Conservation (phyloP, 768 basidiomycete genomes). For the Ephemerocybe angulata region DNA sequence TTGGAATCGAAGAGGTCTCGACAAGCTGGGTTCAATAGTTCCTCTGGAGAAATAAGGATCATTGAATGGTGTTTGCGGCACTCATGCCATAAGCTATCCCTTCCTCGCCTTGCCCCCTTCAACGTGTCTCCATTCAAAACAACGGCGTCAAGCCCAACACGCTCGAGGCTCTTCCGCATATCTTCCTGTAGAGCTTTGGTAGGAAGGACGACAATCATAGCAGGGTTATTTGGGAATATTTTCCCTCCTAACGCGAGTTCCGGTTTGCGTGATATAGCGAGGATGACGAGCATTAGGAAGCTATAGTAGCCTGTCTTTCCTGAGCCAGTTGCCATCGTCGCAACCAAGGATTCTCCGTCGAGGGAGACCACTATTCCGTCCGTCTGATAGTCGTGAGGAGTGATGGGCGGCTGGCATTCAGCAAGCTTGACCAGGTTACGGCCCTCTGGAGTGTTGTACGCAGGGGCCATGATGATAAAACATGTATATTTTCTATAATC, state of each 20-base stretch:
- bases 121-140: neutral
- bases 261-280: neutral
- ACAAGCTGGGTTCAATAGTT: neutral
- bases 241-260: neutral
- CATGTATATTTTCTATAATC: neutral
- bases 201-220: neutral
- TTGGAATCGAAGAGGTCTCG: neutral
- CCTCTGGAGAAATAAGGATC: neutral
- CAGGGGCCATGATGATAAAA: neutral
- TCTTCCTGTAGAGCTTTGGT: neutral
- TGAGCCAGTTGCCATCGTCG: slow-evolving; percentile 12
- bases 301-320: slow-evolving; percentile 13
- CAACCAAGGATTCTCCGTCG: slow-evolving; percentile 8
- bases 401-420: neutral
- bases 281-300: slow-evolving; percentile 9
- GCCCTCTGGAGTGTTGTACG: neutral
- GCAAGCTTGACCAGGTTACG: neutral
- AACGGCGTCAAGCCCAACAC: neutral
- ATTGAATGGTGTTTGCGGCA: neutral
- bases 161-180: neutral
- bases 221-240: neutral
- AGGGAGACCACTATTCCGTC: slow-evolving; percentile 1
- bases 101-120: neutral
- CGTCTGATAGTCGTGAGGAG: slow-evolving; percentile 1
- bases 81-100: neutral